Evolutionary conservation across 2,329 filamentous ascomycete genomes (phyloP).

Genomic region (Stemphylium beticola): DNA sequence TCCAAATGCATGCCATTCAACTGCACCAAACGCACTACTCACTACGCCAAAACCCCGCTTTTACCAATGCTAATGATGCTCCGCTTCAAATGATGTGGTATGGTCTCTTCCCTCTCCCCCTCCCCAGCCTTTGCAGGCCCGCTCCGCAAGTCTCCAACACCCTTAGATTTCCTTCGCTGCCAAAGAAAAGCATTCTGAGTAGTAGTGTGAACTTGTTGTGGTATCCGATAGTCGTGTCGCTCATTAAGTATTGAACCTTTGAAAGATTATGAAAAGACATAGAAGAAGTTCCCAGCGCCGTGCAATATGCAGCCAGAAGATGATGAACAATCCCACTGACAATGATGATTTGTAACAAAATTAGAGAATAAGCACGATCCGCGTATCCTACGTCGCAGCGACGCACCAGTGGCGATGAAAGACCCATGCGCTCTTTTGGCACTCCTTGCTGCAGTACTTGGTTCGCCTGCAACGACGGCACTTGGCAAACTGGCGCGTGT

Average conservation of each 20-base stretch:
- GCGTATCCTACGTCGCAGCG: slow-evolving; percentile 61
- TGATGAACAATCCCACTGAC: slow-evolving; percentile 33
- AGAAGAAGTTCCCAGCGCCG: slow-evolving; percentile 41
- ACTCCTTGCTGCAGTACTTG: slow-evolving; percentile 99
- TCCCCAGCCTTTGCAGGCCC: slow-evolving; percentile 5
- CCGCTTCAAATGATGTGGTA: slow-evolving; percentile 39
- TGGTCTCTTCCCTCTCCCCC: slow-evolving; percentile 21
- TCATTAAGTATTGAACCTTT: slow-evolving; percentile 48
- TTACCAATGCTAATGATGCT: slow-evolving; percentile 28
- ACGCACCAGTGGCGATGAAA: slow-evolving; percentile 99
- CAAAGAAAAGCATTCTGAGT: slow-evolving; percentile 40
- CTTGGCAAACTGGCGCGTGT: slow-evolving; percentile 94
- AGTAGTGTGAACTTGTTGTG: slow-evolving; percentile 22
- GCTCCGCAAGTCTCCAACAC: slow-evolving; percentile 22
- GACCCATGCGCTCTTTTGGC: slow-evolving; percentile 98
- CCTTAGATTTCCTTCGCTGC: slow-evolving; percentile 29
- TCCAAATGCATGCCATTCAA: slow-evolving; percentile 23
- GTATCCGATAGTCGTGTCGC: slow-evolving; percentile 48
- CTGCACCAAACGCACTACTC: slow-evolving; percentile 23
- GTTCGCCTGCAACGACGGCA: slow-evolving; percentile 94
- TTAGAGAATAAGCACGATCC: slow-evolving; percentile 27
- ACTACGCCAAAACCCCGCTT: slow-evolving; percentile 13
- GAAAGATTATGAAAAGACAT: slow-evolving; percentile 31
- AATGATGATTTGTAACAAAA: slow-evolving; percentile 33
- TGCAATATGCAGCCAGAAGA: slow-evolving; percentile 51